Conservation (phyloP, 306 rosid species). For the Coriaria nepalensis region DNA sequence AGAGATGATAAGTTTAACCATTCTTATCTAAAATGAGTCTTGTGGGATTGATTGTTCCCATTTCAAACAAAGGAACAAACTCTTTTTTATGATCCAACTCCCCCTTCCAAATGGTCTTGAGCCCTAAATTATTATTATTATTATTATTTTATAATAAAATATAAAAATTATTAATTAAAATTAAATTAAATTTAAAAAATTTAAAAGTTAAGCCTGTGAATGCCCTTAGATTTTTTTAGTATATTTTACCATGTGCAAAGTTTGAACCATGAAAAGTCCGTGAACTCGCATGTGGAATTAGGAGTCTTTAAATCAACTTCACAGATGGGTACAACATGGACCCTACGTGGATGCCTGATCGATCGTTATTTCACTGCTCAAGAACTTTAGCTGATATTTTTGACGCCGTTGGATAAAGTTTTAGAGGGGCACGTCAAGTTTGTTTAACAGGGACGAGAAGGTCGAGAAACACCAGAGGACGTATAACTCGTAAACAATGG, state of each 20-base stretch:
- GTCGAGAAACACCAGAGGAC: background rate
- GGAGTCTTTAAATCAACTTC: background rate
- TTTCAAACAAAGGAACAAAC: too few species aligned
- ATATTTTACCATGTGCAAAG: too few species aligned
- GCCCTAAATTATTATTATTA: too few species aligned
- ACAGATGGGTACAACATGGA: slow-evolving; percentile 25
- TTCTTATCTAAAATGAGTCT: too few species aligned
- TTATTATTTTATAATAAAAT: too few species aligned
- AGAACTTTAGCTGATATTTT: background rate
- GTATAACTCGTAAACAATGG: slow-evolving; percentile 31
- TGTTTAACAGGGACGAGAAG: background rate
- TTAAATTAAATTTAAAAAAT: too few species aligned
- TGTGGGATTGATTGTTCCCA: background rate
- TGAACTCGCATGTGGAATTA: background rate
- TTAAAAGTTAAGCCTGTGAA: too few species aligned
- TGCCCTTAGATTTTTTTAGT: too few species aligned
- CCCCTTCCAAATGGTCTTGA: too few species aligned
- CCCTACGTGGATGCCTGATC: slow-evolving; percentile 35
- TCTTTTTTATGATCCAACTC: too few species aligned
- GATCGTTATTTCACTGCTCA: slow-evolving; percentile 2
- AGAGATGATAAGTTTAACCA: too few species aligned
- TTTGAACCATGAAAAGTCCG: background rate
- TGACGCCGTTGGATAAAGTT: slow-evolving; percentile 4
- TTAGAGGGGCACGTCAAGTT: background rate
- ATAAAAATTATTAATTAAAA: too few species aligned